Evolutionary conservation across 2,329 filamentous ascomycete species (phyloP).

Genomic region (Diaporthe sp.): DNA sequence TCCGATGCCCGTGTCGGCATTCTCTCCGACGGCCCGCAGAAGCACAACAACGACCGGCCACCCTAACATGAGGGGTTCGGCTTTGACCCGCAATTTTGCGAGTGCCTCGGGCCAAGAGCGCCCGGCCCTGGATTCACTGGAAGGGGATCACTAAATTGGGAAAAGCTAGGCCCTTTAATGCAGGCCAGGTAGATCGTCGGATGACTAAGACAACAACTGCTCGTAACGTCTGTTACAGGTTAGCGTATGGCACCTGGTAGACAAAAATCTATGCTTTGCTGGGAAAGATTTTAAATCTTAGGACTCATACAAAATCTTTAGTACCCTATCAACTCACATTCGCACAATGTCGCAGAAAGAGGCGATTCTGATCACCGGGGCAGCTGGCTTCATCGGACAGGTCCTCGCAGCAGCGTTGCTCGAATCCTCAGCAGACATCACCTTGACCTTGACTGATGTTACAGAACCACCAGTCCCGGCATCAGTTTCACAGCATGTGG

Average conservation of each 20-base stretch:
- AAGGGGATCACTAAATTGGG: neutral
- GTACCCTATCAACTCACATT: rapidly evolving
- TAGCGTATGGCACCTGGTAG: neutral
- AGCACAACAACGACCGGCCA: neutral
- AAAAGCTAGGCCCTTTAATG: neutral
- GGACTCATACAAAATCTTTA: neutral
- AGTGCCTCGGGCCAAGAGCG: neutral
- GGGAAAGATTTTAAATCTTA: neutral
- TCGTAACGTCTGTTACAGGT: neutral
- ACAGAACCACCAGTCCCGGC: neutral
- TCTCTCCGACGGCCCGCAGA: neutral
- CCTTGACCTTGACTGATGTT: constrained; percentile 67
- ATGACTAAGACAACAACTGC: neutral
- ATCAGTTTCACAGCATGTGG: neutral
- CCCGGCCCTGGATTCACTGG: neutral
- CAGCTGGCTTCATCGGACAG: constrained; percentile 74
- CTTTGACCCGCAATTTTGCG: neutral
- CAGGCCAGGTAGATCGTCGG: neutral
- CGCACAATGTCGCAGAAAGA: neutral
- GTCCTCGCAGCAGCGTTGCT: constrained; percentile 68
- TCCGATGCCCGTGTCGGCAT: constrained; percentile 18
- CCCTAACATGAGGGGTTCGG: neutral
- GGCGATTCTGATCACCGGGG: constrained; percentile 71
- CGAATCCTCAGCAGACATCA: constrained; percentile 49
- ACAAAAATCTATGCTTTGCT: neutral